A percentile compares a stretch with the other conserved stretches of the same genome.
Evolutionary conservation across 352 stramenopile genomes (phyloP).

Genomic region (Phytopythium vexans): DNA sequence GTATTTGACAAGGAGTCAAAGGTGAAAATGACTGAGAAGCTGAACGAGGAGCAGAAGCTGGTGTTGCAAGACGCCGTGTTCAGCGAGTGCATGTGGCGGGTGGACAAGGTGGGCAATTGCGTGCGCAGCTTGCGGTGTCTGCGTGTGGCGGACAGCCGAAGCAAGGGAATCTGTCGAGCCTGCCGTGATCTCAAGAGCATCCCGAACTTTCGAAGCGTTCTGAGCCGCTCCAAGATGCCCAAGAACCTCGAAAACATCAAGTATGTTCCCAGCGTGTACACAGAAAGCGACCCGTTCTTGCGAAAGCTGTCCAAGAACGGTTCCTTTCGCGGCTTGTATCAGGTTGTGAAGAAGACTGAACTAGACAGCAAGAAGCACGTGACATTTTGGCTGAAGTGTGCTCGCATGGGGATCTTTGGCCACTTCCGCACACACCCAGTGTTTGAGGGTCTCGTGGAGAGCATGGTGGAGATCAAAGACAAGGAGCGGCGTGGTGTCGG

Average conservation of each 20-base stretch:
- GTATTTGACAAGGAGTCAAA: constrained; percentile 54
- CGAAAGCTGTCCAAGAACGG: constrained; percentile 78
- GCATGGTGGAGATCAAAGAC: constrained; percentile 83
- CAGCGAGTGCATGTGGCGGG: constrained; percentile 75
- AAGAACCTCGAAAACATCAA: constrained; percentile 82
- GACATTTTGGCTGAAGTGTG: constrained; percentile 68
- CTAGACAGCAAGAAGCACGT: constrained; percentile 33
- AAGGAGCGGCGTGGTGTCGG: constrained; percentile 75
- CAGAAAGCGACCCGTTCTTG: constrained; percentile 73
- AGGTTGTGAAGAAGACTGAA: constrained; percentile 43
- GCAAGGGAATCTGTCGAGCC: constrained; percentile 52
- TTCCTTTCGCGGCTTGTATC: constrained; percentile 62
- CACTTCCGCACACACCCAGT: constrained; percentile 67
- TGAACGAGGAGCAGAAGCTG: constrained; percentile 45
- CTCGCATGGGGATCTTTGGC: constrained; percentile 70
- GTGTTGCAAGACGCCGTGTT: constrained; percentile 72
- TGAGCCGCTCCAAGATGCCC: constrained; percentile 63
- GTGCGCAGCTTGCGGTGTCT: constrained; percentile 72
- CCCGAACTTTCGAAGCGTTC: constrained; percentile 73
- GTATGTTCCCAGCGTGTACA: constrained; percentile 73
- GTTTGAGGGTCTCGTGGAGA: constrained; percentile 74
- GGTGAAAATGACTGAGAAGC: constrained; percentile 60
- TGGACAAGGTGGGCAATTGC: constrained; percentile 71
- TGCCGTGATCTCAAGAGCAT: constrained; percentile 64
- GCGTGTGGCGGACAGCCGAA: constrained; percentile 30